Evolutionary conservation across 2,329 filamentous ascomycete genomes (phyloP).

Genomic region (Tympanopsis confertula): DNA sequence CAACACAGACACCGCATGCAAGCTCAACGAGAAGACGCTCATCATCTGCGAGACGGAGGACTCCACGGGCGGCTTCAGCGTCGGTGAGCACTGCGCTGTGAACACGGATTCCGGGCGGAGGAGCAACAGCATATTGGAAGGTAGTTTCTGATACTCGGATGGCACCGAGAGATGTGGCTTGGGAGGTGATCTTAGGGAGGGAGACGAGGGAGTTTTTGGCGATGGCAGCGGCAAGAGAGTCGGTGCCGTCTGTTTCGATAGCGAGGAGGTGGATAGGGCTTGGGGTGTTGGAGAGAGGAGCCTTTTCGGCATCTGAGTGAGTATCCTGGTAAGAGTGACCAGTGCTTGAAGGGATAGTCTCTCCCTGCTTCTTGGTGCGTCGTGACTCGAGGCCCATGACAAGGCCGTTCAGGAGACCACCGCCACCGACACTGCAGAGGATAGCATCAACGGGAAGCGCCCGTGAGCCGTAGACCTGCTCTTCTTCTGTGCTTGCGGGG

Average conservation of each 20-base stretch:
- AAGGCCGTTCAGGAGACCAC: neutral
- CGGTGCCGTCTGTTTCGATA: neutral
- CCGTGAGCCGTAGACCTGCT: conserved; percentile 12
- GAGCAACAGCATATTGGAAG: neutral
- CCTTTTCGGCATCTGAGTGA: conserved; percentile 7
- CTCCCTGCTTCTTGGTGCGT: conserved; percentile 3
- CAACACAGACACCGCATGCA: conserved; percentile 1
- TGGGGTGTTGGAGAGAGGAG: neutral
- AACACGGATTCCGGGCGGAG: neutral
- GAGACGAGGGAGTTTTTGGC: conserved; percentile 7
- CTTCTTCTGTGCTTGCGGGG: conserved; percentile 5
- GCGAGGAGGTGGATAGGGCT: conserved; percentile 6
- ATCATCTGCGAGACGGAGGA: conserved; percentile 1
- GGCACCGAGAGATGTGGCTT: neutral
- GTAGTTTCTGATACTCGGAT: neutral
- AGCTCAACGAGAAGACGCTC: neutral
- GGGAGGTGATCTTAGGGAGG: conserved; percentile 1
- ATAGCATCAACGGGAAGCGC: conserved; percentile 8
- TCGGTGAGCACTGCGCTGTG: neutral
- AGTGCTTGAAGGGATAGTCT: too few relatives aligned
- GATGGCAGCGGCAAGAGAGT: neutral
- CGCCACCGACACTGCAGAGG: conserved; percentile 1
- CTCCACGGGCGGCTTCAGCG: neutral
- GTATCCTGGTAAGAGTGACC: conserved; percentile 1
- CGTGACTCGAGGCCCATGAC: neutral